phyloP scores from a whole-genome alignment of 73 alveolate genomes.

The Paraurostyla sp. region DNA sequence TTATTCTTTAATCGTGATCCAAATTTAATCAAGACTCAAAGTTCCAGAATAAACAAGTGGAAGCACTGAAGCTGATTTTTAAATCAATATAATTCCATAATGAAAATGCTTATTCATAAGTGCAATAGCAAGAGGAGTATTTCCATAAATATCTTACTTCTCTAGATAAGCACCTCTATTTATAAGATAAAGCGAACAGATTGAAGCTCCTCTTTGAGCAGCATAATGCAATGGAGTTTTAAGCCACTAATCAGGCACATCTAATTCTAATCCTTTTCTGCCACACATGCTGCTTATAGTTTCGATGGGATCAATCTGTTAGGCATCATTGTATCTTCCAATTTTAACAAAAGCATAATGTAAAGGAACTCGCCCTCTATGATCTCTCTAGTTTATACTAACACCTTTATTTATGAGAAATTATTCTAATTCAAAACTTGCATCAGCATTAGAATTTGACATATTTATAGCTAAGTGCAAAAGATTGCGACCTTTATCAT shows the following conservation, averaged over 20 bases:
- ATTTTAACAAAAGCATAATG: conserved; percentile 84
- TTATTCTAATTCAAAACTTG: conserved; percentile 80
- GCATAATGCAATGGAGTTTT: conserved; percentile 86
- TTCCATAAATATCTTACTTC: conserved; percentile 60
- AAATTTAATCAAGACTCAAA: no score
- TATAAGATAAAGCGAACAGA: conserved; percentile 67
- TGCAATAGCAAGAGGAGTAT: conserved; percentile 73
- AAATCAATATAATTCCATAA: conserved; percentile 68
- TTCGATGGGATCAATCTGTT: conserved; percentile 85
- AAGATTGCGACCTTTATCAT: conserved; percentile 75
- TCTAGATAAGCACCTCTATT: conserved; percentile 39
- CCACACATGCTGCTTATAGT: conserved; percentile 72
- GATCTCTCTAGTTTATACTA: conserved; percentile 74
- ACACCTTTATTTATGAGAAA: conserved; percentile 76
- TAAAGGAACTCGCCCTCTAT: conserved; percentile 77
- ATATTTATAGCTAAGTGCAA: conserved; percentile 81
- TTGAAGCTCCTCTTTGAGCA: conserved; percentile 82
- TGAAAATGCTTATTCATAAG: conserved; percentile 50
- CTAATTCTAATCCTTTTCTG: conserved; percentile 55
- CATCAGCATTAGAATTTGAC: conserved; percentile 82
- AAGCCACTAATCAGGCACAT: conserved; percentile 74
- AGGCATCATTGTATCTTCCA: conserved; percentile 19
- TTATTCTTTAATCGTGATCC: no score
- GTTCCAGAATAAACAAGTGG: conserved; percentile 42
- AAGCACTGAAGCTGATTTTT: conserved; percentile 54